Evolutionary conservation across 495 filamentous ascomycete species (phyloP), one percentile per base, ranked within the genome.

Genomic region (Halenospora varia): DNA sequence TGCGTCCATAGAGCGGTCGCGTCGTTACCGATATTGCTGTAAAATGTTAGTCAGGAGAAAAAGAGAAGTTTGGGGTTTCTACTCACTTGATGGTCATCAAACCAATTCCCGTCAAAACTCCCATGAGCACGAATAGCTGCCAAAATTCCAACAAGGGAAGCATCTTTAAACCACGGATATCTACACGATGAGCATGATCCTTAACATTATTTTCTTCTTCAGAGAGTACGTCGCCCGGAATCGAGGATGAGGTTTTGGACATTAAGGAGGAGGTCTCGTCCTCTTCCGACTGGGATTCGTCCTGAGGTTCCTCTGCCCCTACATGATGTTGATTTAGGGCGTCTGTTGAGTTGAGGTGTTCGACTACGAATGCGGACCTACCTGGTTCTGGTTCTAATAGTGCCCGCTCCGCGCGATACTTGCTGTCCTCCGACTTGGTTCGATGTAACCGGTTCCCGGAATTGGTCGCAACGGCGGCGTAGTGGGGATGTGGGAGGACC

Each of bases 41-140:
- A 47, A 1, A 22, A 52, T 24, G 20, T 39, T 66, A 25, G 46
- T 44, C 24, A 39, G 42, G 3, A 15, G 13, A 4, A 46, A 45
- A 3, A 53, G 22, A n/a, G 11, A 20, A 22, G 22, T 10, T 19
- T 6, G 19, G 15, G 20, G 39, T 22, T 22, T 11, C 41, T 3
- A 81, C 90, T 72, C 75, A 96, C 91, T 98, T 98, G 69, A 98
- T 98, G 2, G 95, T 97, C 94, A 98, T 98, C 66, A 97, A 71
- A 10, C 94, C 94, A 66, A 96, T 88, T 42, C 94, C 94, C 18
- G 91, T 90, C 59, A 97, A 75, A 15, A 97, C 79, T 26, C 87
- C 93, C 81, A 97, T 87, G 39, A 95, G 82, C 50, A 81, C 63
- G 68, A 91, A 97, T 40, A 95, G 73, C 62, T 94, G 84, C 90